Percentiles rank a stretch among this genome's conserved stretches.
These are phyloP conservation scores for Fomes fomentarius DNA, from an alignment of 1,284 basidiomycete species.

Conservation along the genomic window DNA sequence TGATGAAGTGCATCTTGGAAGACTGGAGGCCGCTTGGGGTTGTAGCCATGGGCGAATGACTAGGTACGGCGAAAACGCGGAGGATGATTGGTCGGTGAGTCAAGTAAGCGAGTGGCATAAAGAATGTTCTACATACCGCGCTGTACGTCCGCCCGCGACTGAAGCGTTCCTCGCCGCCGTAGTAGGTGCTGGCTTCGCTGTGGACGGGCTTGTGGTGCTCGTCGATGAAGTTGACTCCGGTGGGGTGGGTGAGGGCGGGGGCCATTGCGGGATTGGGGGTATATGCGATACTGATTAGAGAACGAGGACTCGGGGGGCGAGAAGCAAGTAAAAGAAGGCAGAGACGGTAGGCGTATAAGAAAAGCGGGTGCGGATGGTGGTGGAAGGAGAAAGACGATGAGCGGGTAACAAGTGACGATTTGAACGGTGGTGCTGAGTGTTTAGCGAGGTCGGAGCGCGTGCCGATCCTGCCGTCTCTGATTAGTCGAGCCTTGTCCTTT, in stretches of 20 bases:
- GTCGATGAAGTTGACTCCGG: slow-evolving; percentile 69
- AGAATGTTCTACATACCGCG: slow-evolving; percentile 51
- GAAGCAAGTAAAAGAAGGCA: slow-evolving; percentile 4
- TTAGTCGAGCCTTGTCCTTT: slow-evolving; percentile 1
- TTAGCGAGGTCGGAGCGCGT: slow-evolving; percentile 21
- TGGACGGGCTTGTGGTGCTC: slow-evolving; percentile 60
- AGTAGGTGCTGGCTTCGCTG: slow-evolving; percentile 81
- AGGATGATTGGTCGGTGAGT: slow-evolving; percentile 9
- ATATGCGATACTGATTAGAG: slow-evolving; percentile 10
- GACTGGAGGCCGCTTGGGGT: slow-evolving; percentile 63
- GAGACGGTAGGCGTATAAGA: slow-evolving; percentile 9
- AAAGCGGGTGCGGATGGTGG: slow-evolving; percentile 8
- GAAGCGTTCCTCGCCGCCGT: slow-evolving; percentile 76
- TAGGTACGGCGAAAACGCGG: slow-evolving; percentile 14
- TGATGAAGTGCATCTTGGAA: slow-evolving; percentile 79
- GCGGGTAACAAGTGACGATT: slow-evolving; percentile 13
- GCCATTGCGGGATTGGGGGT: slow-evolving; percentile 38
- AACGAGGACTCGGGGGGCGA: not conserved
- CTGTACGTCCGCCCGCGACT: slow-evolving; percentile 86
- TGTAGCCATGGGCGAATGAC: slow-evolving; percentile 48
- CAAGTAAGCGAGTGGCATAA: not conserved
- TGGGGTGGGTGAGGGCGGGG: slow-evolving; percentile 51
- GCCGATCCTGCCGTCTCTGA: slow-evolving; percentile 7
- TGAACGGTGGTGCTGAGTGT: slow-evolving; percentile 12
- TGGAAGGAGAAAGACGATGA: slow-evolving; percentile 7